Evolutionary conservation across 345 rosid genomes (phyloP).

Genomic region (Camelina sativa): DNA sequence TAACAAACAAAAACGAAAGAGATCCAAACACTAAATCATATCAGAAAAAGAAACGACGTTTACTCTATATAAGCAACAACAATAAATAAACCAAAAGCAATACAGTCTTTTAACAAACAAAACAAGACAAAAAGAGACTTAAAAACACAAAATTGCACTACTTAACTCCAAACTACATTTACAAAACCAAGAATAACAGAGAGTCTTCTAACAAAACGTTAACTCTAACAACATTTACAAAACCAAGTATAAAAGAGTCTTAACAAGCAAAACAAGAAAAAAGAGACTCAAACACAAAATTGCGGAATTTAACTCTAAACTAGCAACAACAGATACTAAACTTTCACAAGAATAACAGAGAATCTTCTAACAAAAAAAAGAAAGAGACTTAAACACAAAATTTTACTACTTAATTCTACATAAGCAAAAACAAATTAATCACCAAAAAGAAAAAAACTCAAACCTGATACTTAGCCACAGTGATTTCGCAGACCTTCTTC

Average conservation of each 20-base stretch:
- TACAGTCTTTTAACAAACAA: no score
- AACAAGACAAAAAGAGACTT: background rate
- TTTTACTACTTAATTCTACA: background rate
- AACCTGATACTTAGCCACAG: conserved; percentile 54
- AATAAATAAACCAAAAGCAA: background rate
- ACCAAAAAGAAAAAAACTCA: background rate
- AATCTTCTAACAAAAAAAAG: background rate
- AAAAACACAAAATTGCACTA: background rate
- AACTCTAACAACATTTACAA: background rate
- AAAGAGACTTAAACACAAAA: background rate
- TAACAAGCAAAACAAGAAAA: background rate
- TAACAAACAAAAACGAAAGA: background rate
- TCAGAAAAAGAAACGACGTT: background rate
- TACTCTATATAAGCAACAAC: background rate
- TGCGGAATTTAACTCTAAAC: background rate
- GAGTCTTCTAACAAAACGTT: no score
- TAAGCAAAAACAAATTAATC: background rate
- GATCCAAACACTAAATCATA: background rate
- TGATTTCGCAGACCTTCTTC: conserved; percentile 47
- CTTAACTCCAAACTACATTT: background rate
- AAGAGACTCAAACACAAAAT: background rate
- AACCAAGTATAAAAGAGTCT: background rate
- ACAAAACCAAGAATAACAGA: background rate
- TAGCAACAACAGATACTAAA: background rate
- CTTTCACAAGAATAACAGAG: background rate